phyloP scores from a whole-genome alignment of 2,329 filamentous ascomycete genomes.

The Bisporella sp. region DNA sequence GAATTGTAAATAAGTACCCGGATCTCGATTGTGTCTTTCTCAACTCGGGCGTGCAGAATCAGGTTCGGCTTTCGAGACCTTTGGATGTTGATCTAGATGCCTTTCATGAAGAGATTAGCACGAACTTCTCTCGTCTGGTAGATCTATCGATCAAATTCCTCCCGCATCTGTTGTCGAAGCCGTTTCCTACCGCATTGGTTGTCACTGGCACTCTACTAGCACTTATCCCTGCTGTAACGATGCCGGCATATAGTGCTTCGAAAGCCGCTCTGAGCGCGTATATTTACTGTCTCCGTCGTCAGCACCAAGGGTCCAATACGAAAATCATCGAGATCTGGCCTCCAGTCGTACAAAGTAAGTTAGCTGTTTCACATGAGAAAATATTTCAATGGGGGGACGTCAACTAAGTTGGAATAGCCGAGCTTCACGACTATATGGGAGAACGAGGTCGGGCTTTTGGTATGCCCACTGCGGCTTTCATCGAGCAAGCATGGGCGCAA shows the following conservation, averaged over 20 bases:
- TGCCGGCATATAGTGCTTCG: conserved; percentile 36
- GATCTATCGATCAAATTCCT: conserved; percentile 33
- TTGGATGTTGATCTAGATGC: conserved; percentile 31
- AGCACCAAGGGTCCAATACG: no score
- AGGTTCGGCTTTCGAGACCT: conserved; percentile 39
- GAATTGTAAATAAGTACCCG: conserved; percentile 33
- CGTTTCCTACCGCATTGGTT: conserved; percentile 4
- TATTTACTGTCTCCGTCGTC: no score
- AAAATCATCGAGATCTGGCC: conserved; percentile 37
- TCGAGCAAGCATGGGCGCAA: background rate
- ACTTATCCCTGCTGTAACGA: conserved; percentile 11
- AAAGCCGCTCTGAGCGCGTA: no score
- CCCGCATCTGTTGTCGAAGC: no score
- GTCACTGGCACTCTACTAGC: conserved; percentile 15
- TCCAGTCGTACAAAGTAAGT: conserved; percentile 22
- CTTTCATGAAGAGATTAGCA: conserved; percentile 32
- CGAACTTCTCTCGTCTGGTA: conserved; percentile 36
- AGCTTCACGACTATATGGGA: conserved; percentile 39
- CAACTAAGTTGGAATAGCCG: conserved; percentile 18
- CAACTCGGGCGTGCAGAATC: conserved; percentile 48
- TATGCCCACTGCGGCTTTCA: conserved; percentile 34
- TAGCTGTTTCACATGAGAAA: background rate
- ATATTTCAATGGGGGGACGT: background rate
- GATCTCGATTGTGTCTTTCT: conserved; percentile 49
- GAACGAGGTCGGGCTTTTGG: conserved; percentile 36